These are phyloP conservation scores for Trichoderma polysporum DNA, from an alignment of 2,329 filamentous ascomycete genomes.

Conservation along the genomic window DNA sequence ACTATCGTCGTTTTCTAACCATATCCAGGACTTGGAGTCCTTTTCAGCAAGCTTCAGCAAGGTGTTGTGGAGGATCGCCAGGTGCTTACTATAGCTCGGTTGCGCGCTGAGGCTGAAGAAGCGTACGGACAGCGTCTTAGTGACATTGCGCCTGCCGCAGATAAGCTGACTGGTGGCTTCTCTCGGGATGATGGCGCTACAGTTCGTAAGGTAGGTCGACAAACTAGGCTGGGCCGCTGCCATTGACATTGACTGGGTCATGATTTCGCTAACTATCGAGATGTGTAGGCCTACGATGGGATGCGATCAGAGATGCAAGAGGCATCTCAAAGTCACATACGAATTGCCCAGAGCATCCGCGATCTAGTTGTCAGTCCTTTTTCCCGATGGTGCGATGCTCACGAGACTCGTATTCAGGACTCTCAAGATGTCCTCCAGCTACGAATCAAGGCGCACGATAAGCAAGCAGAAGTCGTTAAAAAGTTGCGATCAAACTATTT, in stretches of 20 bases:
- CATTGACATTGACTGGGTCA: not conserved
- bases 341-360: constrained; percentile 94
- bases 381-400: constrained; percentile 91
- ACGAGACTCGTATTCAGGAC: constrained; percentile 85
- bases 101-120: constrained; percentile 96
- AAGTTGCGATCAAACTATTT: constrained; percentile 96
- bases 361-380: constrained; percentile 95
- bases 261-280: constrained; percentile 23
- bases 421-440: constrained; percentile 92
- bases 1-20: not conserved
- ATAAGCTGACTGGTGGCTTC: constrained; percentile 83
- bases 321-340: constrained; percentile 84
- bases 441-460: constrained; percentile 89
- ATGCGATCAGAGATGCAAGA: constrained; percentile 91
- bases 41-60: constrained; percentile 96
- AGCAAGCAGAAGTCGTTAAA: constrained; percentile 84
- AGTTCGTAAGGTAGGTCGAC: constrained; percentile 73
- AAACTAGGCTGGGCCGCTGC: not conserved
- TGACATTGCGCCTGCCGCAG: constrained; percentile 78
- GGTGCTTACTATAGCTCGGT: constrained; percentile 82
- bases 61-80: constrained; percentile 94
- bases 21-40: constrained; percentile 72
- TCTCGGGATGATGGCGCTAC: constrained; percentile 91
- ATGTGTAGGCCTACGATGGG: constrained; percentile 80
- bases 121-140: constrained; percentile 76